These are phyloP conservation scores for Penicillium italicum DNA, from an alignment of 2,329 filamentous ascomycete species.

Conservation along the genomic window DNA sequence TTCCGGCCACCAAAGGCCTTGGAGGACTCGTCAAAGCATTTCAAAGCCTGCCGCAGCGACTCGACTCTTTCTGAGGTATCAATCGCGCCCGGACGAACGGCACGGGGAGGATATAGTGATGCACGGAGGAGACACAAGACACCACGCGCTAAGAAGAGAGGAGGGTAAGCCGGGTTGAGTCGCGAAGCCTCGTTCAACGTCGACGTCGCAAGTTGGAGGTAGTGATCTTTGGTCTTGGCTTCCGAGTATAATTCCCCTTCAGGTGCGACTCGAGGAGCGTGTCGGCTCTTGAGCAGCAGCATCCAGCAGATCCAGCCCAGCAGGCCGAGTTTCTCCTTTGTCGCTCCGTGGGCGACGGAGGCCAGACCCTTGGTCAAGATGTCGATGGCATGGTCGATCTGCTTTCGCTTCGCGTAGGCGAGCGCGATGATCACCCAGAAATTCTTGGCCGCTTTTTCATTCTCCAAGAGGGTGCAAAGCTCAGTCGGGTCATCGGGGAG, in stretches of 20 bases:
- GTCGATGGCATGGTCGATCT: slow-evolving; percentile 76
- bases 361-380: slow-evolving; percentile 69
- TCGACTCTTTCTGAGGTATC: slow-evolving; percentile 71
- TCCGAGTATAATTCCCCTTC: slow-evolving; percentile 66
- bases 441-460: slow-evolving; percentile 82
- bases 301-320: slow-evolving; percentile 86
- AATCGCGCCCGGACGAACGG: slow-evolving; percentile 57
- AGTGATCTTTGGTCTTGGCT: slow-evolving; percentile 87
- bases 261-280: slow-evolving; percentile 65
- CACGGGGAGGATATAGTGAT: slow-evolving; percentile 73
- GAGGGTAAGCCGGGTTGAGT: slow-evolving; percentile 87
- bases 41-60: slow-evolving; percentile 76
- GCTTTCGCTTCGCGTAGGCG: slow-evolving; percentile 93
- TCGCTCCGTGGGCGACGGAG: slow-evolving; percentile 65
- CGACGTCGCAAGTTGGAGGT: slow-evolving; percentile 82
- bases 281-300: slow-evolving; percentile 82
- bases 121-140: slow-evolving; percentile 84
- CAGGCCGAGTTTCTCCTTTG: slow-evolving; percentile 80
- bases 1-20: slow-evolving; percentile 81
- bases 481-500: slow-evolving; percentile 92
- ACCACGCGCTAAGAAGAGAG: slow-evolving; percentile 84
- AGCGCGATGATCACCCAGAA: slow-evolving; percentile 99
- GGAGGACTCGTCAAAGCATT: slow-evolving; percentile 91
- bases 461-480: slow-evolving; percentile 90
- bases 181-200: slow-evolving; percentile 93